Base-by-base conservation (phyloP, 768 basidiomycete species). In the Rhizopogon salebrosus region DNA sequence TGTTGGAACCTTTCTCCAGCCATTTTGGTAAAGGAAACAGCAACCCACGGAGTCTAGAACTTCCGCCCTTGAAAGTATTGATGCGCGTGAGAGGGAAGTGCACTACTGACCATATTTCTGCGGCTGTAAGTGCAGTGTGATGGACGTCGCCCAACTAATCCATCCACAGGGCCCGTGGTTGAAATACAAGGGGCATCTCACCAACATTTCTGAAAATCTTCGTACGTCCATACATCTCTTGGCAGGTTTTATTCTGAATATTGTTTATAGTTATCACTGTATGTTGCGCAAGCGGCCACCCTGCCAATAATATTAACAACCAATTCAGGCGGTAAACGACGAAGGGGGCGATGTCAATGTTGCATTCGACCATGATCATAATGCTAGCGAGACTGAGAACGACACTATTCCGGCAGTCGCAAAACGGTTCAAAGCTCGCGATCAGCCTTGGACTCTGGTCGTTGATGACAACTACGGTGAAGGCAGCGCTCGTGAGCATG, bases 381-480 rank as follows among this genome's bases (percentile, higher is more conserved):
- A 73, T 23, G 24, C 62, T 8, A 60, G 61, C 40, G 71, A 80
- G 50, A 64, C 75, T 34, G 70, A 72, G 18, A 74, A 75, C 43
- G 94, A 90, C 60, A 93, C 93, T 2, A 95, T 98, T 58, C 97
- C 97, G 7, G 80, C 81, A 52, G 77, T 97, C 2, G 95, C 94
- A 38, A 95, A 98, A 75, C 83, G 81, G 18, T 86, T 95, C 67
- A 95, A 92, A 68, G 76, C 84, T 20, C 78, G 87, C 51, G 73
- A 76, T 20, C 88, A 95, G 71, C 89, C 94, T 0, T 99, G 95
- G 94, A 87, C 94, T 53, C 69, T 98, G 41, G 72, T 99, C 31
- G 95, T 98, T 1, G 95, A 97, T 62, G 95, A 98, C 8, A 97
- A 95, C 65, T 95, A 98, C 65, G 97, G 97, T 2, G 97, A 99